Percentiles rank a stretch among this genome's conserved stretches.
Conservation (phyloP, 768 basidiomycete species). For the Lentinula raphanica region DNA sequence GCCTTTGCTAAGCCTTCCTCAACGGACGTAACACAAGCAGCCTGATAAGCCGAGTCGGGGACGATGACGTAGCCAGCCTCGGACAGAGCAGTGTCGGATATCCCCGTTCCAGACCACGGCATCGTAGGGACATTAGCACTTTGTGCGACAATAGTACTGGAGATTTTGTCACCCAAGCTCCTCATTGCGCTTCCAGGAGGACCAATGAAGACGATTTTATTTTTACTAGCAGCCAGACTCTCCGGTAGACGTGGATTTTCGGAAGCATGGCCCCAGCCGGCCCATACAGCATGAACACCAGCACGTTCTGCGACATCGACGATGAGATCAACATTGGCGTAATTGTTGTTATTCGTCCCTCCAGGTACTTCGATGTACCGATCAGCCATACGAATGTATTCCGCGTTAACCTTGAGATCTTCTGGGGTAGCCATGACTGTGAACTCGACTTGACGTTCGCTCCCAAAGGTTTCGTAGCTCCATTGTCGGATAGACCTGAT, state of each 20-base stretch:
- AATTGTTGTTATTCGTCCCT: constrained; percentile 98
- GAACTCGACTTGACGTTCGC: constrained; percentile 94
- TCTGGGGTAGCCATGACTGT: constrained; percentile 99
- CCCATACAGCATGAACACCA: constrained; percentile 99
- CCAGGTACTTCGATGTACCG: constrained; percentile 98
- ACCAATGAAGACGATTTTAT: constrained; percentile 98
- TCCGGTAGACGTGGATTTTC: constrained; percentile 98
- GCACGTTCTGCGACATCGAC: constrained; percentile 96
- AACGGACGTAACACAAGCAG: constrained; percentile 83
- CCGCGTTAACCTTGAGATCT: constrained; percentile 96
- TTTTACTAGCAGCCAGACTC: constrained; percentile 82
- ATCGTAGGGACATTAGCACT: constrained; percentile 95
- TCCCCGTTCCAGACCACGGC: constrained; percentile 97
- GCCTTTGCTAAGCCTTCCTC: constrained; percentile 84
- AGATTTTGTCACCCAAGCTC: constrained; percentile 98
- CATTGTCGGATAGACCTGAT: constrained; percentile 98
- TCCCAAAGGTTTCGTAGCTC: constrained; percentile 99
- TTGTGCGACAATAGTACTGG: constrained; percentile 98
- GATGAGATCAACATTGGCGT: constrained; percentile 98
- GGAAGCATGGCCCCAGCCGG: constrained; percentile 99
- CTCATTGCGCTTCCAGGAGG: constrained; percentile 99
- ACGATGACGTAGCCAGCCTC: constrained; percentile 90
- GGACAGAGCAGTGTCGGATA: constrained; percentile 80
- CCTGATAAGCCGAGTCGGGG: constrained; percentile 81
- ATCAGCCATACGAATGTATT: constrained; percentile 99